Conservation (phyloP, 169 alveolate genomes). For the Cryptosporidium ubiquitum region DNA sequence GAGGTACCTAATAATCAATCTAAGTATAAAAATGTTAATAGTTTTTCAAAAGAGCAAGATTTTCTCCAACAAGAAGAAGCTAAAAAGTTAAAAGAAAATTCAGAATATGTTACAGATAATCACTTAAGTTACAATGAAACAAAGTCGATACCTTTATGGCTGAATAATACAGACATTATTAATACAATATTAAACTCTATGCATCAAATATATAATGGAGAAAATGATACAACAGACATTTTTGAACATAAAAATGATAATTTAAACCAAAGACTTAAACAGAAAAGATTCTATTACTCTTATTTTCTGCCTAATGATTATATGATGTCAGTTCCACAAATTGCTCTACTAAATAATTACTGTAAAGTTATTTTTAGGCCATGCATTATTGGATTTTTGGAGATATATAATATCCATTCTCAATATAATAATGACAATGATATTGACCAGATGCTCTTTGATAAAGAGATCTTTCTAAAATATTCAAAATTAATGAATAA, state of each 20-base stretch:
- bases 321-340: conserved; percentile 58
- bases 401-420: conserved; percentile 35
- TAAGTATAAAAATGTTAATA: not conserved
- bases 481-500: conserved; percentile 25
- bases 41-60: not conserved
- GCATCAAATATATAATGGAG: not conserved
- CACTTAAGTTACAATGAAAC: conserved; percentile 26
- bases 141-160: conserved; percentile 60
- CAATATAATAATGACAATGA: conserved; percentile 49
- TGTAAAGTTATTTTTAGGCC: conserved; percentile 57
- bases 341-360: conserved; percentile 39
- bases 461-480: not conserved
- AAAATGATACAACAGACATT: conserved; percentile 16
- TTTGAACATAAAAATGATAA: not conserved
- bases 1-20: conserved; percentile 38
- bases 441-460: conserved; percentile 38
- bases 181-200: conserved; percentile 36
- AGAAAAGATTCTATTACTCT: conserved; percentile 49
- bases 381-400: conserved; percentile 49
- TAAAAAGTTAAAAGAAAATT: not conserved
- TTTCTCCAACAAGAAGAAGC: too few relatives aligned
- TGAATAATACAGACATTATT: conserved; percentile 34
- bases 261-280: not conserved
- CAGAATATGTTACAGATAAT: not conserved
- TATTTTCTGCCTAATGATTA: conserved; percentile 39